Evolutionary conservation across 441 rosid species (phyloP), one percentile per base, ranked within the genome.

Genomic region (Viola pubescens): DNA sequence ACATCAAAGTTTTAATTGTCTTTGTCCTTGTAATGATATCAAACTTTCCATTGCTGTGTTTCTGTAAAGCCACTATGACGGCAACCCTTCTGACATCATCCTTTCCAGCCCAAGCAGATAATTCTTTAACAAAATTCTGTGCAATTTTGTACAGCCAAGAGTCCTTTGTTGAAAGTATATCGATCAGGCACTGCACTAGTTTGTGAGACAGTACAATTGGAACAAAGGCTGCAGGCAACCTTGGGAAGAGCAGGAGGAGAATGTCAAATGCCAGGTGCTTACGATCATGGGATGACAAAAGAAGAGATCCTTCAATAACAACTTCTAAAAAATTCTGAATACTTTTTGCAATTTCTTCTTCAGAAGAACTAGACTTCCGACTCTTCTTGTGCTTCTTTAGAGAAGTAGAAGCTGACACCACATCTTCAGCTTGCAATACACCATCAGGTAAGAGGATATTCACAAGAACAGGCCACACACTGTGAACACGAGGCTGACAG

Each of bases 401-500:
- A 71, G 95, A 81, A 73, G 70, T 81, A 55, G 96, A 74, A 69
- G 75, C 67, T 2, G 81, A 77, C 16, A 75, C 61, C 26, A 74
- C 70, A 78, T 85, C 94, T 75, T 88, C 96, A 12, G 79, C 73
- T 70, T 80, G 94, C 70, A 81, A 59, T 65, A 88, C 71, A 4
- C 68, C 58, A 46, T 86, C 88, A 38, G 98, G 97, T 66, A 94
- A 79, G 45, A 94, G 87, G 67, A 84, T 75, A 65, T 82, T 81
- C 37, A 77, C 79, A 65, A 94, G 75, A 68, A 81, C 77, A 50
- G 83, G 81, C 99, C 97, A 94, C 56, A 90, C 62, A 63, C 90
- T 76, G 61, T 94, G 99, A 60, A 90, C 80, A 64, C 97, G 91
- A 70, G 99, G 99, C 76, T 86, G 96, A 66, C 97, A 94, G 78